Percentiles rank a stretch among this genome's conserved stretches.
Evolutionary conservation across 2,329 filamentous ascomycete species (phyloP).

Genomic region (Fusarium nygamai): DNA sequence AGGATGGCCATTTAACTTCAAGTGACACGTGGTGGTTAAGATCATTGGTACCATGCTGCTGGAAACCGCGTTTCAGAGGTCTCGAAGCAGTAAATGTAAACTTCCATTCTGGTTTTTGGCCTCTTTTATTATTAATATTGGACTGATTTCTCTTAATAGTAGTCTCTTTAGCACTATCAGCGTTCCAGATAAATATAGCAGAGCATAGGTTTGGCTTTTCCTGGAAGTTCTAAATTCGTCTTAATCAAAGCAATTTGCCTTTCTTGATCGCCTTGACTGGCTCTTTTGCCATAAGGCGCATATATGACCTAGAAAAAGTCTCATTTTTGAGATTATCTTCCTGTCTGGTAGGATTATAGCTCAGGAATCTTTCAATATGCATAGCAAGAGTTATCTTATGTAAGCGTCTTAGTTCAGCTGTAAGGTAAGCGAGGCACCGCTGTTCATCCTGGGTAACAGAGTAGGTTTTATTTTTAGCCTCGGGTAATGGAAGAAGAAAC

Average conservation of each 20-base stretch:
- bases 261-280: neutral
- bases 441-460: neutral
- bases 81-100: neutral
- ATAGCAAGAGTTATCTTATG: neutral
- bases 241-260: neutral
- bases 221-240: neutral
- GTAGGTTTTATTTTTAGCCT: neutral
- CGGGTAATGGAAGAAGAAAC: neutral
- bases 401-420: neutral
- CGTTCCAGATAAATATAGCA: neutral
- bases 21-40: neutral
- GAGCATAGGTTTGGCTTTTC: neutral
- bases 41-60: neutral
- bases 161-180: no score
- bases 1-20: neutral
- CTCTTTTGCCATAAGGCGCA: neutral
- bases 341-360: neutral
- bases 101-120: no score
- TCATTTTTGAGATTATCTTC: neutral
- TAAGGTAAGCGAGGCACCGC: neutral
- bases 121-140: no score
- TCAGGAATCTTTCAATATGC: neutral
- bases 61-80: neutral
- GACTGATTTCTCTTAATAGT: no score
- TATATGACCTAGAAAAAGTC: neutral